These are phyloP conservation scores for Xylariales sp. DNA, from an alignment of 2,329 filamentous ascomycete genomes.

Conservation along the genomic window DNA sequence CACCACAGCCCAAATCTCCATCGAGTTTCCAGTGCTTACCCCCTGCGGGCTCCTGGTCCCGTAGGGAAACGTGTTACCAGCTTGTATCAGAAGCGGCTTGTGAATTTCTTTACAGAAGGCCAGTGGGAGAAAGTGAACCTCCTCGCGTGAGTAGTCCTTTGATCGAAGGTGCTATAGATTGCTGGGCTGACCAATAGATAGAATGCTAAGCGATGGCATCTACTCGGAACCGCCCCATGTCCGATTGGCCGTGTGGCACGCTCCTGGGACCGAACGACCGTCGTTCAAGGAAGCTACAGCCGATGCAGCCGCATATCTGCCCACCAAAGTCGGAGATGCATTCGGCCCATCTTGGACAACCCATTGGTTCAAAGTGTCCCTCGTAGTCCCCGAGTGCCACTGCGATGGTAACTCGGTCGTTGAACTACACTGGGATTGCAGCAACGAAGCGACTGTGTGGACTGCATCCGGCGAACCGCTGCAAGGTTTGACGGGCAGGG, in stretches of 20 bases:
- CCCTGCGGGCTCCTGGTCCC: constrained; percentile 45
- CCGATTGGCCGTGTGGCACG: constrained; percentile 81
- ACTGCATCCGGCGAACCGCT: constrained; percentile 82
- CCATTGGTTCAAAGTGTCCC: constrained; percentile 87
- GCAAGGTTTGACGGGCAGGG: constrained; percentile 86
- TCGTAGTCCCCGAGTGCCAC: constrained; percentile 73
- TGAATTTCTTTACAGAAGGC: constrained; percentile 72
- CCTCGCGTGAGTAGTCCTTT: too few species aligned
- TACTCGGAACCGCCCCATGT: constrained; percentile 69
- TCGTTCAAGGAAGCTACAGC: constrained; percentile 79
- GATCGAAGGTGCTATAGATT: too few species aligned
- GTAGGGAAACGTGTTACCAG: constrained; percentile 76
- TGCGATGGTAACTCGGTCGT: constrained; percentile 72
- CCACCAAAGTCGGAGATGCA: constrained; percentile 69
- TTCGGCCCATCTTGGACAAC: constrained; percentile 97
- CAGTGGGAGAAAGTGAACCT: constrained; percentile 77
- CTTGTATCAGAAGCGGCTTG: constrained; percentile 81
- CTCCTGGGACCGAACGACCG: constrained; percentile 75
- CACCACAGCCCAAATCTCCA: constrained; percentile 35
- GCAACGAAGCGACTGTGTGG: constrained; percentile 94
- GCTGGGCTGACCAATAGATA: too few species aligned
- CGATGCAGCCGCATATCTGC: constrained; percentile 67
- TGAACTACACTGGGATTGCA: constrained; percentile 95
- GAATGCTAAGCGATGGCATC: constrained; percentile 69
- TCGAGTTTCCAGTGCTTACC: constrained; percentile 35